phyloP scores from a whole-genome alignment of 345 rosid species.

The Linum usitatissimum region DNA sequence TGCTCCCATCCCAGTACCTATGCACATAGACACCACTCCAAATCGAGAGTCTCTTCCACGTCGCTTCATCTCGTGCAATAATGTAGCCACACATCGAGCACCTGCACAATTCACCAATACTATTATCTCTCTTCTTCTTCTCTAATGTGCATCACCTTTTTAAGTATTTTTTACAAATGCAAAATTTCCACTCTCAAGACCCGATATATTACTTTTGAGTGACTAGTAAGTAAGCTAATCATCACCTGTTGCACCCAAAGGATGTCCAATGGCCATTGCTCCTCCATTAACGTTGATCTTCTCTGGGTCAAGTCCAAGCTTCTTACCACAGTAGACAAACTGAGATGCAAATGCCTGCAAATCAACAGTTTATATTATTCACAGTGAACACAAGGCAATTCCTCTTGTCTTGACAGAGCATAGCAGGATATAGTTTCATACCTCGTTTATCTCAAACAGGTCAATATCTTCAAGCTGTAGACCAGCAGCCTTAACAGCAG shows the following conservation, averaged over 20 bases:
- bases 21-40: conserved; percentile 95
- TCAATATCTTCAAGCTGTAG: conserved; percentile 54
- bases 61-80: conserved; percentile 84
- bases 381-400: neutral
- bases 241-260: conserved; percentile 88
- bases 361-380: conserved; percentile 1
- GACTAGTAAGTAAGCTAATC: neutral
- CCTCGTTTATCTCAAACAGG: conserved; percentile 93
- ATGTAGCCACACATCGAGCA: conserved; percentile 79
- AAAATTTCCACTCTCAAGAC: conserved; percentile 8
- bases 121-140: no score
- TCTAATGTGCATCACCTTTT: no score
- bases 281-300: conserved; percentile 96
- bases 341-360: conserved; percentile 95
- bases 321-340: conserved; percentile 68
- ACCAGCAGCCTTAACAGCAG: conserved; percentile 75
- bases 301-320: conserved; percentile 53
- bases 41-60: conserved; percentile 76
- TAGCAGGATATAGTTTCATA: conserved; percentile 11
- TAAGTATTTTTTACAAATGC: neutral
- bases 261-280: conserved; percentile 92
- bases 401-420: neutral
- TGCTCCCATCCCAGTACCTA: conserved; percentile 87
- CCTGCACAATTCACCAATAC: conserved; percentile 27
- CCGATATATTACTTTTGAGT: neutral